phyloP scores from a whole-genome alignment of 768 basidiomycete genomes.

The Suillus sp. region DNA sequence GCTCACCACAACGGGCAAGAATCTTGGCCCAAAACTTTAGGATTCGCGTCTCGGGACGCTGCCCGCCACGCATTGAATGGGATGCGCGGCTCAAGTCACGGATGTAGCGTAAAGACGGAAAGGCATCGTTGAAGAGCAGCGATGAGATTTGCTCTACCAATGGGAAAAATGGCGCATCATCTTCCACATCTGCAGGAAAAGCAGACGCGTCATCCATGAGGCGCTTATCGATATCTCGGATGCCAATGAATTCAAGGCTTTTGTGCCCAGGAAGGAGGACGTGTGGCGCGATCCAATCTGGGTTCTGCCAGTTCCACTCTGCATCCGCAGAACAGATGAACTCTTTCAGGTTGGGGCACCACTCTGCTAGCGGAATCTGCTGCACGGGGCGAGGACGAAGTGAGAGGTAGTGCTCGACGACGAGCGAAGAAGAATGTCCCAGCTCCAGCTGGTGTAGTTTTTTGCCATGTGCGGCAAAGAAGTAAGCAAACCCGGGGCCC shows the following conservation, averaged over 20 bases:
- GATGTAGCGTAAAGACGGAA: constrained; percentile 60
- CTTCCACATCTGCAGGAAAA: constrained; percentile 35
- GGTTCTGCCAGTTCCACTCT: constrained; percentile 79
- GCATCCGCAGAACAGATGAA: constrained; percentile 79
- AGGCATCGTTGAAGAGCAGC: constrained; percentile 57
- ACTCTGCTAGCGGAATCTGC: constrained; percentile 56
- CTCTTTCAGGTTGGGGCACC: constrained; percentile 69
- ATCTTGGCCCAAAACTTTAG: constrained; percentile 54
- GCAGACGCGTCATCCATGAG: constrained; percentile 47
- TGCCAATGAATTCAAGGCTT: constrained; percentile 64
- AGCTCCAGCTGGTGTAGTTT: constrained; percentile 69
- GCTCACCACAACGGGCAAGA: constrained; percentile 49
- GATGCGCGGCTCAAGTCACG: constrained; percentile 66
- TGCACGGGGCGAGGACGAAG: constrained; percentile 39
- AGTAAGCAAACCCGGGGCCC: constrained; percentile 61
- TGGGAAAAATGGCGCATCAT: constrained; percentile 60
- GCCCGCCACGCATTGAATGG: constrained; percentile 49
- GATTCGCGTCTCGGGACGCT: constrained; percentile 37
- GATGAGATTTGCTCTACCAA: constrained; percentile 66
- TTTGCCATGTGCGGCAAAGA: constrained; percentile 66
- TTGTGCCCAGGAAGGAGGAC: constrained; percentile 67
- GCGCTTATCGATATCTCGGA: constrained; percentile 69
- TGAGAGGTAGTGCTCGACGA: constrained; percentile 69
- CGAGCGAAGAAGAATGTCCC: constrained; percentile 67
- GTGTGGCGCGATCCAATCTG: constrained; percentile 82